Evolutionary conservation across 768 basidiomycete genomes (phyloP), one percentile per base, ranked within the genome.

Genomic region (Trametopsis cervina): DNA sequence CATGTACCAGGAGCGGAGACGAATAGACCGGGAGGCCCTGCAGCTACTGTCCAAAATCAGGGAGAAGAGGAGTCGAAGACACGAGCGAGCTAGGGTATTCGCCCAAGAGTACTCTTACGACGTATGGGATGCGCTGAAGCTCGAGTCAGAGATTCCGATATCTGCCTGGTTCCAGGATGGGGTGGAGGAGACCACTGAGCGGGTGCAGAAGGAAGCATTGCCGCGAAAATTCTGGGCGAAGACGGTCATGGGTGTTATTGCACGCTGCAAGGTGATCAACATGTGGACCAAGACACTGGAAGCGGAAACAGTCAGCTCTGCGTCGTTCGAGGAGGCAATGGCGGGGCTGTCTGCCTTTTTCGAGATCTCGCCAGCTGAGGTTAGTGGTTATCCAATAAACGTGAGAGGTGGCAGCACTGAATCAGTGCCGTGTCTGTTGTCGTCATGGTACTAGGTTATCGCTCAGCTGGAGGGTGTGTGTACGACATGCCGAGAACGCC

Each of bases 291-390:
- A 13, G 18, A 36, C 50, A 21, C 44, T 49, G 15, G 25, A 13
- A 9, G 15, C 38, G 15, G 36, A 13, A 4, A 17, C 11, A 18
- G 4, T 22, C 10, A 20, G 11, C 13, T 15, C 12, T 4, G 44
- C 44, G 2, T 13, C 66, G 1, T 69, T 79, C 44, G 78, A 75
- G 51, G 63, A 65, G 20, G 70, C 73, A 13, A 66, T 80, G 37
- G 66, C 69, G n/a, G 69, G 68, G 5, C 55, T 80, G 18, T 80
- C 80, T 3, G 70, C 72, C 7, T 80, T 80, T 57, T 76, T 73
- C 55, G 74, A 73, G 35, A 62, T 63, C 23, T 66, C 73, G 2
- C 66, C 70, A 1, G 58, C 63, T 38, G 64, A 72, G 60, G 80
- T 76, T 44, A 48, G 69, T 54, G 4, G 40, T 38, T 7, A 13